Conservation (phyloP, 164 flowering plant species). For the Stephania cephalantha region DNA sequence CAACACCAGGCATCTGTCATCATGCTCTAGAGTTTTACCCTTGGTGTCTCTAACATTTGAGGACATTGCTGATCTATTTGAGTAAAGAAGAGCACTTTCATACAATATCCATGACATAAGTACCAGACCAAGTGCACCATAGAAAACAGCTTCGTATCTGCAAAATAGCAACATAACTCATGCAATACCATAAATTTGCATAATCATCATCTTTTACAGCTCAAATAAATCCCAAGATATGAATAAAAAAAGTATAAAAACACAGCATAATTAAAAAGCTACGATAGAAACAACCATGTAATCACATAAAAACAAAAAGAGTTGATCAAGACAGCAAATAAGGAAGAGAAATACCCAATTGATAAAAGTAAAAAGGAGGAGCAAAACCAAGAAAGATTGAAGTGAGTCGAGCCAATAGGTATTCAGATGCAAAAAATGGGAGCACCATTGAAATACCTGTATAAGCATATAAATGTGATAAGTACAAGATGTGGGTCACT, state of each 20-base stretch:
- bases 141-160: conserved; percentile 96
- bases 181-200: conserved; percentile 6
- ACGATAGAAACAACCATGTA: too few species aligned
- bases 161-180: conserved; percentile 15
- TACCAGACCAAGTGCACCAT: conserved; percentile 70
- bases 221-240: neutral
- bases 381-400: conserved; percentile 96
- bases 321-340: conserved; percentile 2
- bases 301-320: neutral
- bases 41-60: conserved; percentile 25
- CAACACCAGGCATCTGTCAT: conserved; percentile 55
- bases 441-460: conserved; percentile 73
- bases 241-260: too few species aligned
- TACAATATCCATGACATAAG: conserved; percentile 87
- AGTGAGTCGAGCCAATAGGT: conserved; percentile 65
- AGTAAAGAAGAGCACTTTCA: conserved; percentile 53
- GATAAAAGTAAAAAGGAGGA: conserved; percentile 81
- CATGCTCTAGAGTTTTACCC: conserved; percentile 29
- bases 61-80: conserved; percentile 22
- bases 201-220: neutral
- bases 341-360: conserved; percentile 59
- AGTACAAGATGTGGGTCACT: neutral
- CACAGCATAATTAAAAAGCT: too few species aligned
- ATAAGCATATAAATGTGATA: conserved; percentile 10
- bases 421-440: conserved; percentile 67